Conservation (phyloP, 331 rosid species). For the Malus hybrid region DNA sequence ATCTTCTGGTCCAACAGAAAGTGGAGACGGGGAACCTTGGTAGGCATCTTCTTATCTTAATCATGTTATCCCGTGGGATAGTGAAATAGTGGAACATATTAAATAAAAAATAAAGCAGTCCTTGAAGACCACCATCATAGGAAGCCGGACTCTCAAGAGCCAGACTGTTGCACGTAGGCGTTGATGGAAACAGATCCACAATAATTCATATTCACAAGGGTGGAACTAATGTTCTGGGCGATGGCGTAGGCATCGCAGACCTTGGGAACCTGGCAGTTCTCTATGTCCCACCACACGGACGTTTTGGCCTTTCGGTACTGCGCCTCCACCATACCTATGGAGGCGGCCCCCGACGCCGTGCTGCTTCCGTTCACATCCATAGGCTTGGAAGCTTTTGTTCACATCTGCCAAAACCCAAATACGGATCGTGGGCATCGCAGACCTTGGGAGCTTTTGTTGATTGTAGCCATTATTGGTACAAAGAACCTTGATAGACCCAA, state of each 20-base stretch:
- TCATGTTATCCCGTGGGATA: too few species aligned
- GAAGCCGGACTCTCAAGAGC: too few species aligned
- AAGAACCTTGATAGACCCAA: constrained; percentile 18
- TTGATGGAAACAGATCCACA: constrained; percentile 20
- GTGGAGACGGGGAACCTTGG: too few species aligned
- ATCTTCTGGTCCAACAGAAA: too few species aligned
- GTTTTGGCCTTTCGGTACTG: constrained; percentile 62
- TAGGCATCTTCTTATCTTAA: too few species aligned
- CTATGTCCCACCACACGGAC: constrained; percentile 93
- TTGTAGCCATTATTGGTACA: constrained; percentile 21
- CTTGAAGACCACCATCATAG: too few species aligned
- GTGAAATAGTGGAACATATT: too few species aligned
- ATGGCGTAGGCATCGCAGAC: constrained; percentile 48
- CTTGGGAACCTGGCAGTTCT: constrained; percentile 70
- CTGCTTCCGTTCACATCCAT: constrained; percentile 38
- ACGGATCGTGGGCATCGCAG: too few species aligned
- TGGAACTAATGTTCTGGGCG: constrained; percentile 72
- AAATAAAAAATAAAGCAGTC: too few species aligned
- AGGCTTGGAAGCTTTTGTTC: neutral
- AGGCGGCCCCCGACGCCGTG: neutral
- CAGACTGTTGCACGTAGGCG: constrained; percentile 60
- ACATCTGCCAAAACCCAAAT: too few species aligned
- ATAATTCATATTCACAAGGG: constrained; percentile 45
- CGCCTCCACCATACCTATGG: constrained; percentile 38
- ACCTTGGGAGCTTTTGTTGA: neutral